These are phyloP conservation scores for Xylaria sp. DNA, from an alignment of 2,329 filamentous ascomycete species.

Conservation along the genomic window DNA sequence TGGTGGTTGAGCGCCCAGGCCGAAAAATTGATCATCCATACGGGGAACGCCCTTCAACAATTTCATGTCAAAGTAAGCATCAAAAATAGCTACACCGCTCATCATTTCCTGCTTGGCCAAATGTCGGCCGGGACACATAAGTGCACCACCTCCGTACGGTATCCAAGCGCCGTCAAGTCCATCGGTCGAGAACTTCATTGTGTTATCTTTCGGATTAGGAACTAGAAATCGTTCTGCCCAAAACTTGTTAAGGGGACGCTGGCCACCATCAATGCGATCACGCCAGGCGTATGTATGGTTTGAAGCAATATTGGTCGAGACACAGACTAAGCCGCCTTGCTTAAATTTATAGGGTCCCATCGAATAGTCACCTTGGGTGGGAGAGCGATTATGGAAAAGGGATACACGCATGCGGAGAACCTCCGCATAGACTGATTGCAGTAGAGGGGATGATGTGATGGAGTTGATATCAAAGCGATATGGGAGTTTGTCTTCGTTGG, in stretches of 20 bases:
- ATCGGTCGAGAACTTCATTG: conserved; percentile 14
- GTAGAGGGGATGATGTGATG: conserved; percentile 23
- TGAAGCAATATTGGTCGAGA: conserved; percentile 16
- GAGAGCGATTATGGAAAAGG: conserved; percentile 28
- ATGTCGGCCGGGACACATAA: conserved; percentile 38
- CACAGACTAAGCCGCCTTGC: conserved; percentile 22
- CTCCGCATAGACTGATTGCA: conserved; percentile 37
- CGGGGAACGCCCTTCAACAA: conserved; percentile 10
- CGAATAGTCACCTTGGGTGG: conserved; percentile 25
- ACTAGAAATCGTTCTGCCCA: conserved; percentile 34
- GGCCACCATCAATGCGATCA: conserved; percentile 12
- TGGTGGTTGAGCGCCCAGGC: conserved; percentile 20
- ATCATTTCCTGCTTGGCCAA: conserved; percentile 37
- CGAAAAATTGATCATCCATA: conserved; percentile 22
- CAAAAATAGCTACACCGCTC: conserved; percentile 21
- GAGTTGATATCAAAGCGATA: conserved; percentile 19
- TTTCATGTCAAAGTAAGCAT: conserved; percentile 25
- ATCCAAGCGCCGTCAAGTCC: conserved; percentile 36
- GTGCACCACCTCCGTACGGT: conserved; percentile 36
- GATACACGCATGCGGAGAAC: conserved; percentile 36
- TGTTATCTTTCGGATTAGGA: conserved; percentile 1
- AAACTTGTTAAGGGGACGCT: conserved; percentile 27
- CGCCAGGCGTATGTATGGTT: conserved; percentile 21
- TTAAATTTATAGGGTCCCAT: conserved; percentile 26
- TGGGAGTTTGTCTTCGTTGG: conserved; percentile 20